phyloP scores from a whole-genome alignment of 2,329 filamentous ascomycete genomes.

The Trichoderma harzianum region DNA sequence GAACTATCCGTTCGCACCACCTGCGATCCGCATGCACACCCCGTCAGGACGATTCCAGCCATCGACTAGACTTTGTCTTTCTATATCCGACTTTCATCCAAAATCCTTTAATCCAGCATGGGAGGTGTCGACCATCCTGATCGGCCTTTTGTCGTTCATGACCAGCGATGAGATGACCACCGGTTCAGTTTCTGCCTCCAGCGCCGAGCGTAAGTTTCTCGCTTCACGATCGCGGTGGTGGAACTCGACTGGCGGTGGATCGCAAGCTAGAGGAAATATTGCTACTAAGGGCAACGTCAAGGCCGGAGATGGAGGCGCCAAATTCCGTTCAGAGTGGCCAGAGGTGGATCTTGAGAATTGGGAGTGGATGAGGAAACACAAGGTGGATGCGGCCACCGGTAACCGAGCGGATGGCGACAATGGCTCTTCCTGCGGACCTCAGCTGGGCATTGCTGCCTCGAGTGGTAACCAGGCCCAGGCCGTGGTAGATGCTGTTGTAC shows the following conservation, averaged over 20 bases:
- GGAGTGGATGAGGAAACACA: slow-evolving; percentile 83
- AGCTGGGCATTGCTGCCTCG: slow-evolving; percentile 56
- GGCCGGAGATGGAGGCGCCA: slow-evolving; percentile 85
- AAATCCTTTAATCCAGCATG: slow-evolving; percentile 98
- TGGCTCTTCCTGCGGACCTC: slow-evolving; percentile 50
- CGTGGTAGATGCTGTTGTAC: slow-evolving; percentile 73
- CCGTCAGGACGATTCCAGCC: slow-evolving; percentile 94
- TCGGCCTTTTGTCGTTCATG: slow-evolving; percentile 95
- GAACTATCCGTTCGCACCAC: slow-evolving; percentile 95
- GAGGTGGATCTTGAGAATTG: slow-evolving; percentile 87
- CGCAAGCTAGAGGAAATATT: slow-evolving; percentile 53
- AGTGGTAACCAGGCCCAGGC: slow-evolving; percentile 63
- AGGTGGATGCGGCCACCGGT: slow-evolving; percentile 75
- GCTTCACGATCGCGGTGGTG: slow-evolving; percentile 85
- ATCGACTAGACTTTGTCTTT: slow-evolving; percentile 85
- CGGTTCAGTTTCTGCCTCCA: slow-evolving; percentile 74
- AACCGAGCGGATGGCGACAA: slow-evolving; percentile 50
- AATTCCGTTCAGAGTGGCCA: slow-evolving; percentile 86
- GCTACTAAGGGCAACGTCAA: slow-evolving; percentile 75
- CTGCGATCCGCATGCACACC: slow-evolving; percentile 98
- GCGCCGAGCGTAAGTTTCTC: slow-evolving; percentile 72
- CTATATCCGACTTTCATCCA: slow-evolving; percentile 96
- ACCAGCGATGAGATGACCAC: slow-evolving; percentile 99
- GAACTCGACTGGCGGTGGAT: slow-evolving; percentile 91
- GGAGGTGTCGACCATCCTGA: slow-evolving; percentile 95